These are phyloP conservation scores for Zizania latifolia DNA, from an alignment of 176 grass and related monocot species.

Conservation along the genomic window DNA sequence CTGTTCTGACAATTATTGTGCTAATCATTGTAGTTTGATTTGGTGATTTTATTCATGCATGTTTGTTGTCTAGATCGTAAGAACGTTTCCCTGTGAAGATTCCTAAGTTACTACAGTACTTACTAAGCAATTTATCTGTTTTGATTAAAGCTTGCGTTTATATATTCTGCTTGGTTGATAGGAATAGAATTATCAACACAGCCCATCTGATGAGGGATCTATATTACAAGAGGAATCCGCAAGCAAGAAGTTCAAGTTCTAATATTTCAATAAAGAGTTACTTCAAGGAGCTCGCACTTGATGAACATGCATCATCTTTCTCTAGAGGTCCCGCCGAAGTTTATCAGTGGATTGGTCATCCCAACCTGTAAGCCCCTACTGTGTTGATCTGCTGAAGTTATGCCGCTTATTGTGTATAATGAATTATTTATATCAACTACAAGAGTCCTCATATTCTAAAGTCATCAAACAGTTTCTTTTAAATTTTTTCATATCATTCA, in stretches of 20 bases:
- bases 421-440: background rate
- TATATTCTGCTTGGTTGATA: conserved; percentile 24
- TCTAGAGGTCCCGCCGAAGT: conserved; percentile 42
- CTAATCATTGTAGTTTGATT: background rate
- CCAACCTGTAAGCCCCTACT: conserved; percentile 36
- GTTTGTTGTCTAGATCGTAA: background rate
- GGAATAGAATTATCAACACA: conserved; percentile 54
- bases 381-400: background rate
- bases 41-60: background rate
- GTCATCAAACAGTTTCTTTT: background rate
- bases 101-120: background rate
- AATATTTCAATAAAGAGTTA: conserved; percentile 41
- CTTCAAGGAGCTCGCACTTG: conserved; percentile 57
- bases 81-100: background rate
- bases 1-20: background rate
- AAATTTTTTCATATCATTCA: background rate
- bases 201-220: conserved; percentile 63
- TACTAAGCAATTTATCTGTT: background rate
- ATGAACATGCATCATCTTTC: conserved; percentile 56
- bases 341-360: conserved; percentile 75
- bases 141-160: background rate
- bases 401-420: conserved; percentile 9
- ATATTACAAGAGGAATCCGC: conserved; percentile 75
- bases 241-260: conserved; percentile 22
- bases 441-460: background rate